These are phyloP conservation scores for Schizopora paradoxa DNA, from an alignment of 1,284 basidiomycete species.

Conservation along the genomic window DNA sequence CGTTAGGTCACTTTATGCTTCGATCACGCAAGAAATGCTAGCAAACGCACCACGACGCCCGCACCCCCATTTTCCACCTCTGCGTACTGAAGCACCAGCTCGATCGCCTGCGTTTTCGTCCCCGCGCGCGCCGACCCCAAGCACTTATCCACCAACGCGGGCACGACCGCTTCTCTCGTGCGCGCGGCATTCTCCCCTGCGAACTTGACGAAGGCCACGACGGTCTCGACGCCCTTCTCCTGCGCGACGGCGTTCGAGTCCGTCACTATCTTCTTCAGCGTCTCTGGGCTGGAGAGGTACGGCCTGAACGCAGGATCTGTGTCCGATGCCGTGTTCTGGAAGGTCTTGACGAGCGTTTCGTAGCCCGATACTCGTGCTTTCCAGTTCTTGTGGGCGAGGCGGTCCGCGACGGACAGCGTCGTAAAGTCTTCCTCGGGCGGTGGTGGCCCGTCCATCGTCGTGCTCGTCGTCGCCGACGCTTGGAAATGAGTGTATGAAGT, in stretches of 20 bases:
- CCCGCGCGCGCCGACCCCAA: slow-evolving; percentile 88
- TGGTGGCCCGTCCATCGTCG: slow-evolving; percentile 78
- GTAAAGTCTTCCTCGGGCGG: slow-evolving; percentile 94
- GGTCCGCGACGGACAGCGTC: slow-evolving; percentile 72
- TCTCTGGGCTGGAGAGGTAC: slow-evolving; percentile 72
- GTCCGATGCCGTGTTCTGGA: slow-evolving; percentile 86
- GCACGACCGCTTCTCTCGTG: slow-evolving; percentile 78
- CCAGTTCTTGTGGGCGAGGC: slow-evolving; percentile 95
- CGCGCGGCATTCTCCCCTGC: slow-evolving; percentile 85
- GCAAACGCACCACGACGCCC: slow-evolving; percentile 76
- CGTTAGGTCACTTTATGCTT: background rate
- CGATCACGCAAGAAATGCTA: no score
- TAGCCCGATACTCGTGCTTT: slow-evolving; percentile 95
- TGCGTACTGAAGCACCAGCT: slow-evolving; percentile 85
- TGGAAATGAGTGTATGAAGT: background rate
- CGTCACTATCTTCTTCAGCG: slow-evolving; percentile 82
- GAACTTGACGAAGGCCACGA: slow-evolving; percentile 82
- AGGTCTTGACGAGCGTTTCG: slow-evolving; percentile 81
- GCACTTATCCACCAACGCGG: slow-evolving; percentile 93
- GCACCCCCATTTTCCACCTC: slow-evolving; percentile 91
- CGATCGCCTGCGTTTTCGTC: slow-evolving; percentile 87
- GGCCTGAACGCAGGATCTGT: slow-evolving; percentile 92
- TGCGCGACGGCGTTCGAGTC: slow-evolving; percentile 98
- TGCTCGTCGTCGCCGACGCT: background rate
- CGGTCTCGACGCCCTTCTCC: slow-evolving; percentile 91